Conservation (phyloP, 1,284 basidiomycete species). For the Tylopilus sp. region DNA sequence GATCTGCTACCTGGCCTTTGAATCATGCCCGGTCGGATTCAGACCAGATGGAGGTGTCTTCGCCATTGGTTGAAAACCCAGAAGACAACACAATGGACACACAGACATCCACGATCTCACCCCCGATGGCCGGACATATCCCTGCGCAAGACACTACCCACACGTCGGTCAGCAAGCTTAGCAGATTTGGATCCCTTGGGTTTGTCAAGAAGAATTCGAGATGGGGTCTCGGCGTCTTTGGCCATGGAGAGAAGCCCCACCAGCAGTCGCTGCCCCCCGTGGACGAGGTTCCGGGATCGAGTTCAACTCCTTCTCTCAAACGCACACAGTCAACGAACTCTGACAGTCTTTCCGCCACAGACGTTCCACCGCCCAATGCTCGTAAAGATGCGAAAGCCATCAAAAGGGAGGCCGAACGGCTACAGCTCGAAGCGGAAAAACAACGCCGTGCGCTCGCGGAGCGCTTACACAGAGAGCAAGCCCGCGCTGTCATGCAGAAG, state of each 20-base stretch:
- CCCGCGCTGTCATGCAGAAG: slow-evolving; percentile 94
- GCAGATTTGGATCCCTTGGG: slow-evolving; percentile 53
- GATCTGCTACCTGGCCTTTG: slow-evolving; percentile 29
- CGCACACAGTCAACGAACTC: slow-evolving; percentile 82
- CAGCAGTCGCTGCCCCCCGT: slow-evolving; percentile 63
- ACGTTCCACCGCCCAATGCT: slow-evolving; percentile 47
- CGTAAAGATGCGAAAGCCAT: slow-evolving; percentile 76
- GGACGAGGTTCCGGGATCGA: slow-evolving; percentile 61
- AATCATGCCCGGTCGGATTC: slow-evolving; percentile 45
- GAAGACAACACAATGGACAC: slow-evolving; percentile 50
- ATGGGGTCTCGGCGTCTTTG: slow-evolving; percentile 73
- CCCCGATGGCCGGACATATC: slow-evolving; percentile 34
- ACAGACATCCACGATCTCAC: slow-evolving; percentile 52
- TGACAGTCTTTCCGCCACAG: slow-evolving; percentile 63
- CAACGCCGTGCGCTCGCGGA: slow-evolving; percentile 80
- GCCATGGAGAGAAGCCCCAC: slow-evolving; percentile 67
- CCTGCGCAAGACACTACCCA: slow-evolving; percentile 33
- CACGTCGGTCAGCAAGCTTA: slow-evolving; percentile 49
- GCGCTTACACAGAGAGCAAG: slow-evolving; percentile 78
- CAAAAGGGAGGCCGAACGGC: slow-evolving; percentile 87
- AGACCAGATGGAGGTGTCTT: slow-evolving; percentile 60
- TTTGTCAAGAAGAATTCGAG: slow-evolving; percentile 67
- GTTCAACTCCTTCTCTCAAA: slow-evolving; percentile 71
- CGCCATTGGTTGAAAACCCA: slow-evolving; percentile 44
- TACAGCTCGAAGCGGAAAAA: slow-evolving; percentile 84